Evolutionary conservation across 192 early-diverging fungal species (phyloP), one percentile per base, ranked within the genome.

Genomic region (Podila epigama): DNA sequence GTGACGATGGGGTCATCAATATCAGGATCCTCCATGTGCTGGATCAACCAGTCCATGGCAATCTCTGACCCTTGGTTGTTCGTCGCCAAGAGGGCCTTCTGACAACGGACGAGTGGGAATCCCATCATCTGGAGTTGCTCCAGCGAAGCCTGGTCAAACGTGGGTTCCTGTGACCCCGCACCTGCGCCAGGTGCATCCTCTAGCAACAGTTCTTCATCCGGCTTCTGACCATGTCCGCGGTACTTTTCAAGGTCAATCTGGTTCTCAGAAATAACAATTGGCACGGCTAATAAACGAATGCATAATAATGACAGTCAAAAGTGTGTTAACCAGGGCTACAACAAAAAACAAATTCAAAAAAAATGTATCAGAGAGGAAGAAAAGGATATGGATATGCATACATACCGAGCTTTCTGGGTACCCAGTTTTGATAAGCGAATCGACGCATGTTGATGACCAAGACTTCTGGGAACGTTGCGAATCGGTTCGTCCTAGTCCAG

Each of bases 1-100:
- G 31, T 51, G 15, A 63, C 75, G 55, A 92, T 82, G n/a, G 93
- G 93, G 20, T 65, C 84, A 80, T 96, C 93, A 63, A 94, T 93
- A 60, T 92, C 92, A 33, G 96, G 86, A 83, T 98, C 97, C 29
- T 99, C 97, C 93, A 97, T 96, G 65, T 97, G 95, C 75, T 95
- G 93, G 83, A 98, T 94, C 28, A 98, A 63, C 97, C 97, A 98
- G 68, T 89, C 90, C 93, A 96, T 95, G 3, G 97, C 97, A 5
- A 84, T 79, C 60, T 97, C 95, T 7, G 89, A 84, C 15, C 91
- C 94, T 35, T 85, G 82, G 71, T 95, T 92, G 18, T 93, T 94
- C 4, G 95, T 97, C 27, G 83, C 86, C 39, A 90, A 70, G 36
- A 98, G 73, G 0, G 96, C 97, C 68, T 93, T 94, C 54, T 89